Base-by-base conservation (phyloP, 2,329 filamentous ascomycete genomes). In the Monilinia aucupariae region DNA sequence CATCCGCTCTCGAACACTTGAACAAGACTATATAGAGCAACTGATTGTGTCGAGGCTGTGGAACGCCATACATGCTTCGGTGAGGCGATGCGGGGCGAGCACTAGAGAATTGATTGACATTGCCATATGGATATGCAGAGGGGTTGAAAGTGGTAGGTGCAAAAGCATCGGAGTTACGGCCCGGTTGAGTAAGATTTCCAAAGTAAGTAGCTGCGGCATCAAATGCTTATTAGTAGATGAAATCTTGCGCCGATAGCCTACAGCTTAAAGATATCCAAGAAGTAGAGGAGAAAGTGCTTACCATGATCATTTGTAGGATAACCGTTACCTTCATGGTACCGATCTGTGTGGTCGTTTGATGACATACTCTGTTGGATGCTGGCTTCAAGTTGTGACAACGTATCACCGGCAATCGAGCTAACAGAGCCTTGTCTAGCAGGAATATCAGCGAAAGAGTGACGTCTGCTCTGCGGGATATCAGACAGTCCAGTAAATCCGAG, bases 1-100 rank as follows among this genome's bases (percentile, higher is more conserved):
- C 91, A 72, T 97, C 94, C 45, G 93, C 92, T 66, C 94, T 85
- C 43, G 91, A 91, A 74, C 92, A 97, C 76, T 99, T 99, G 84
- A 99, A 99, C 8, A 93, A 85, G 20, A 99, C 93, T 60, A 99
- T 88, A 74, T 93, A 93, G 10, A 96, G 81, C 9, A 87, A 80
- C 73, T 91, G 88, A 67, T 85, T 88, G 69, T 84, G 82, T 55
- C 83, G 83, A 45, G 81, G 83, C 71, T 84, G 85, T 39, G 80
- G 78, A 73, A 86, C 80, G 56, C 80, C 81, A 69, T 87, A 88
- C 73, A 85, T 80, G 70, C 77, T 82, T 56, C 85, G 81, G 71
- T 86, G 85, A 8, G 85, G 85, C 17, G 85, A 88, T 10, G 82
- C 76, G 3, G 84, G 77, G 25, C 84, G 79, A 61, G 58, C 70